Percentiles rank a stretch among this genome's conserved stretches.
Evolutionary conservation across 1,284 basidiomycete species (phyloP).

Genomic region (Sanguinoderma infundibulare): DNA sequence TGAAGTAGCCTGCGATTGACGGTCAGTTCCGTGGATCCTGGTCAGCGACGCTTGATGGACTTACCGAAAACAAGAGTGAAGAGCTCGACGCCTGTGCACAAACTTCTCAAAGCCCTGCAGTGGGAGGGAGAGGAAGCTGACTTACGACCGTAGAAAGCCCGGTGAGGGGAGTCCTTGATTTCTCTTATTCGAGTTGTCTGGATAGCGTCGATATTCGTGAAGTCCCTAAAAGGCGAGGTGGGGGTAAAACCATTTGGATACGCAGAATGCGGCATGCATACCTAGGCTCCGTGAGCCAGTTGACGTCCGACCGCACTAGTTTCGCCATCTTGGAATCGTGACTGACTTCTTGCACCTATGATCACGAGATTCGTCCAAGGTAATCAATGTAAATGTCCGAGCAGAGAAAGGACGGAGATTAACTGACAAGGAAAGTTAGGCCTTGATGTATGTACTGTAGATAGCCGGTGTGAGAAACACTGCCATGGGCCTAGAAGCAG

Average conservation of each 20-base stretch:
- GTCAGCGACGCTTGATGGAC: conserved; percentile 33
- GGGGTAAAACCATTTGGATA: conserved; percentile 1
- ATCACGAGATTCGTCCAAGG: too few relatives aligned
- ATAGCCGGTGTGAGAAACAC: neutral
- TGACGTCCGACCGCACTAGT: conserved; percentile 76
- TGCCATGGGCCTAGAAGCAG: neutral
- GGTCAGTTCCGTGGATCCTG: conserved; percentile 5
- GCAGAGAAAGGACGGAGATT: conserved; percentile 6
- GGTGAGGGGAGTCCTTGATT: conserved; percentile 60
- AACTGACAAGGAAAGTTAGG: conserved; percentile 67
- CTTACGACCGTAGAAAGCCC: conserved; percentile 78
- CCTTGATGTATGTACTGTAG: conserved; percentile 84
- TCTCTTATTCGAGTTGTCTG: conserved; percentile 81
- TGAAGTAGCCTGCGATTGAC: conserved; percentile 39
- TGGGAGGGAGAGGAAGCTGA: conserved; percentile 6
- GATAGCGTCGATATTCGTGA: conserved; percentile 79
- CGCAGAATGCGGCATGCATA: conserved; percentile 30
- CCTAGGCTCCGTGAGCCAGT: conserved; percentile 84
- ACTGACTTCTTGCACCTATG: conserved; percentile 77
- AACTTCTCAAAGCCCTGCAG: neutral
- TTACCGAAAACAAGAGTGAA: conserved; percentile 78
- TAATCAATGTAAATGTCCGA: conserved; percentile 4
- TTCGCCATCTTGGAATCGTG: conserved; percentile 81
- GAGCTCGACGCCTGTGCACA: conserved; percentile 66
- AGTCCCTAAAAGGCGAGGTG: conserved; percentile 58